Evolutionary conservation across 345 rosid species (phyloP), one percentile per base, ranked within the genome.

Genomic region (Erysimum cheiranthoides): DNA sequence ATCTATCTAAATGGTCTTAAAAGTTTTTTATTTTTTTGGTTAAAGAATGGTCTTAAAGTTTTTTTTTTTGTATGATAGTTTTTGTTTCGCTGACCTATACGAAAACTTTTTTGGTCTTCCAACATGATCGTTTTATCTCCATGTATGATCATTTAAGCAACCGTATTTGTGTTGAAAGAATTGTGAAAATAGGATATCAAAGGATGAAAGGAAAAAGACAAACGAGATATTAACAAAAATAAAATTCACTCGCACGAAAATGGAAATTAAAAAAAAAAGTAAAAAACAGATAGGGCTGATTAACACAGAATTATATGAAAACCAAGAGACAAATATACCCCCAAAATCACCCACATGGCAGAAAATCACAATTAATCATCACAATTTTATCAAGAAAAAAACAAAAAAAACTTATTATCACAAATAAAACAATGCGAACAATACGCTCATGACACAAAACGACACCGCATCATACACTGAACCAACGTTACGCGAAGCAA

Each of bases 391-490:
- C 25, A 21, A 1, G 25, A 1, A 45, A 45, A 45, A 45, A 14
- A n/a, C n/a, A n/a, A 45, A 45, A 45, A 45, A 45, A 45, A 11
- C 18, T 10, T 34, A 21, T 69, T 32, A 77, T 78, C 72, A 78
- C 77, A 81, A 78, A 52, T 13, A 73, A 42, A 78, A 73, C 68
- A 70, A 68, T 17, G 51, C 56, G 11, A 73, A 8, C 40, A 9
- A 51, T 8, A 34, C 58, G 28, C 68, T 61, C 39, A 67, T 30
- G 43, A 73, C 42, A 25, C 76, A 80, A 60, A 75, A 28, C 54
- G 63, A 72, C 75, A 34, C 54, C 32, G 67, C 30, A 28, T 61
- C 10, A 18, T 11, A 39, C 52, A 66, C 59, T 34, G 68, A 66
- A 54, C 66, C 68, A 68, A 66, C 51, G 18, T 25, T 32, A 25